These are phyloP conservation scores for Phytophthora niederhauseri DNA, from an alignment of 352 stramenopile species.

Conservation along the genomic window DNA sequence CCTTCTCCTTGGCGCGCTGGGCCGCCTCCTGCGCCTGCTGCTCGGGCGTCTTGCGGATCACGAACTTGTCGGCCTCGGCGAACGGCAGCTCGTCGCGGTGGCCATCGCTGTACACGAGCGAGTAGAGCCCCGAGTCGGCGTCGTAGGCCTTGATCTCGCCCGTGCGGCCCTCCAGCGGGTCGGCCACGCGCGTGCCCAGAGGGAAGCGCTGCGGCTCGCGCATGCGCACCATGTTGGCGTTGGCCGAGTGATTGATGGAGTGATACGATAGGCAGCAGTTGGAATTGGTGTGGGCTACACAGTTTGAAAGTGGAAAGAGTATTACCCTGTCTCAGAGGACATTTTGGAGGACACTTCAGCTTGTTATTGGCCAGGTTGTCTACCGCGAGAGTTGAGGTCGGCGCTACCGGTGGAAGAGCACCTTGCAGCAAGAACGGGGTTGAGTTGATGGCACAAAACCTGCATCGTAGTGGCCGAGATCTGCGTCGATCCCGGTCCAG, in stretches of 20 bases:
- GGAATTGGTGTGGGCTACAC: neutral
- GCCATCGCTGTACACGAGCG: constrained; percentile 59
- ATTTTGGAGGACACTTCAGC: too few species aligned
- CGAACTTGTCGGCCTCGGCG: constrained; percentile 37
- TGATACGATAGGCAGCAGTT: too few species aligned
- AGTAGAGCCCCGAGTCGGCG: constrained; percentile 46
- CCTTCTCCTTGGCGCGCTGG: neutral
- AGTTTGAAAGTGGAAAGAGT: neutral
- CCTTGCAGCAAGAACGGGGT: too few species aligned
- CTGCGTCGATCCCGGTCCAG: too few species aligned
- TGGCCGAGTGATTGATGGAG: too few species aligned
- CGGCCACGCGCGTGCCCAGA: constrained; percentile 59
- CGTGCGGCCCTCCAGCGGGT: constrained; percentile 64
- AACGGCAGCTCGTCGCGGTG: constrained; percentile 45
- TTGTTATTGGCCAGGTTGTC: too few species aligned
- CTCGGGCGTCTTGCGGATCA: constrained; percentile 37
- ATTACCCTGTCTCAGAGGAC: too few species aligned
- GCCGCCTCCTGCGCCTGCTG: constrained; percentile 4
- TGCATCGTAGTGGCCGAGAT: too few species aligned
- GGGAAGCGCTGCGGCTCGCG: constrained; percentile 45
- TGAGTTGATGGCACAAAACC: too few species aligned
- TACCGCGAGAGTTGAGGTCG: too few species aligned
- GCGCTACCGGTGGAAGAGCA: too few species aligned
- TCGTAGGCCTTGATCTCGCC: constrained; percentile 58
- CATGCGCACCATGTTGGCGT: constrained; percentile 36